Base-by-base conservation (phyloP, 129 eudicot genomes). In the Artemisia annua region DNA sequence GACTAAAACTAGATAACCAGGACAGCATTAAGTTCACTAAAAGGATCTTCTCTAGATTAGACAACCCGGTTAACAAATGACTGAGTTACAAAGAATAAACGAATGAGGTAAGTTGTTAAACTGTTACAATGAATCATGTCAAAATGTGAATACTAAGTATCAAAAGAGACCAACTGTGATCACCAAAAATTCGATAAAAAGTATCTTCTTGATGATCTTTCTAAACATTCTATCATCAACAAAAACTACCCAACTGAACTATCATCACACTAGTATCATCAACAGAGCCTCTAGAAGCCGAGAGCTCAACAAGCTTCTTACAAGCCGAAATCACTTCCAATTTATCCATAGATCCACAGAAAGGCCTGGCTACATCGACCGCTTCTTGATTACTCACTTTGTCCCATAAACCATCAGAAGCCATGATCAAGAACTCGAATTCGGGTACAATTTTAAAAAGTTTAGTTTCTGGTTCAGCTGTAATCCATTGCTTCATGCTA, bases 341-440 rank as follows among this genome's bases (percentile, higher is more conserved):
- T 48, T 77, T 86, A 70, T 74, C 84, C 1, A 19, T 62, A 22
- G 82, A 81, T 1, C 75, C 7, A 63, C 91, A 83, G 11, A 83
- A 71, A 49, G 96, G 83, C 3, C 87, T 84, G 13, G 84, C 97
- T 12, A 88, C 65, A 64, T 90, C 96, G 39, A 88, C 83, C 0
- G 97, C 99, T 86, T 95, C 99, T 53, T 95, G 99, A 70, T 91
- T 95, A 13, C 88, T 85, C 17, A 95, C 98, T 89, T 88, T 91
- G 60, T 95, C 97, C 99, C 99, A 95, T 64, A 95, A 77, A 14
- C 97, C 99, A 76, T 95, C 99, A 9, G 99, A 95, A 73, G 99
- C 97, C 76, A 91, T 89, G 79, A 95, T 83, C 68, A 91, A 74
- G 82, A 95, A 91, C 86, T 95, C 97, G 3, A 60, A 72, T 58